phyloP scores from a whole-genome alignment of 148 eudicot genomes.

The Euryodendron excelsum region DNA sequence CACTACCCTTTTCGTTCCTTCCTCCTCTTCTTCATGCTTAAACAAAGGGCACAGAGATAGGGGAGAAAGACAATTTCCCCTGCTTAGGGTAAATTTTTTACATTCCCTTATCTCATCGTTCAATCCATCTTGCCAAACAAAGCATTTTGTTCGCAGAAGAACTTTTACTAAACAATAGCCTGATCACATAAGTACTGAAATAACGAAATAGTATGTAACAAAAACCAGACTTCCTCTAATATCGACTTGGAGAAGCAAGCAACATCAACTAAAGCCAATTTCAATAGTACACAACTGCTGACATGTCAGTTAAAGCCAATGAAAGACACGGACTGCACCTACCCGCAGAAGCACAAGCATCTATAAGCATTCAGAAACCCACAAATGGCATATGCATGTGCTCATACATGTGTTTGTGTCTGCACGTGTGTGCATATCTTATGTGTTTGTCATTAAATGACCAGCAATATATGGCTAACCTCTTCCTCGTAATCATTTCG shows the following conservation, averaged over 20 bases:
- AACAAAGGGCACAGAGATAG: too few species aligned
- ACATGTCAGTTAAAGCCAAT: too few species aligned
- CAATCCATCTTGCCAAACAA: not conserved
- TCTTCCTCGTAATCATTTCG: constrained; percentile 84
- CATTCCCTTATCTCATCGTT: not conserved
- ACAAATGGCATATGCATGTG: not conserved
- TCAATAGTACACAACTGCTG: not conserved
- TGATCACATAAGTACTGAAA: not conserved
- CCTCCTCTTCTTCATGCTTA: not conserved
- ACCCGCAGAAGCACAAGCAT: not conserved
- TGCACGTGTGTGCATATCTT: not conserved
- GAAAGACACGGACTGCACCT: not conserved
- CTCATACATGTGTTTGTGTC: not conserved
- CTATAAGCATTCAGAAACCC: not conserved
- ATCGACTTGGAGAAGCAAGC: too few species aligned
- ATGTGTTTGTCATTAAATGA: not conserved
- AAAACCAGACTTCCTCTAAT: not conserved
- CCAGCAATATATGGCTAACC: constrained; percentile 44
- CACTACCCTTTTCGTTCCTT: not conserved
- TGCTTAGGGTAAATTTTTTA: not conserved
- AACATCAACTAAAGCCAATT: not conserved
- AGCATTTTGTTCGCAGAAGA: too few species aligned
- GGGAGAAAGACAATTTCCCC: not conserved
- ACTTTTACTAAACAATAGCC: not conserved
- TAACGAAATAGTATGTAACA: not conserved